Conservation (phyloP, 371 early-diverging fungal genomes). For the Mucor circinelloides region DNA sequence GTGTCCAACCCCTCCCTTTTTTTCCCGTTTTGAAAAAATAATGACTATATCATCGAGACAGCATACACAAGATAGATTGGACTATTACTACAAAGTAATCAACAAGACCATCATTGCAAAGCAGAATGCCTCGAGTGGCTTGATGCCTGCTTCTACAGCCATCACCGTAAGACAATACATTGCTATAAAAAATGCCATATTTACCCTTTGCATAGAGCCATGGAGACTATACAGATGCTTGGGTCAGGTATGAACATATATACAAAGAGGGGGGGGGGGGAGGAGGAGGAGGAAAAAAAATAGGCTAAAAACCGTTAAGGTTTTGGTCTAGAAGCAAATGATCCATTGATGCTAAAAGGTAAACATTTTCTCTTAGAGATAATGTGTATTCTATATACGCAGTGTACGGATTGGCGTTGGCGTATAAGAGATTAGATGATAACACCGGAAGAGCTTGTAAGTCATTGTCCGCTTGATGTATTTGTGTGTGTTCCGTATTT, state of each 20-base stretch:
- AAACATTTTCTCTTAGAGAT: slow-evolving; percentile 57
- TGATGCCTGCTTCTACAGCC: slow-evolving; percentile 89
- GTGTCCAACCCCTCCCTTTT: too few relatives aligned
- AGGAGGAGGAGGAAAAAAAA: not conserved
- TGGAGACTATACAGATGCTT: slow-evolving; percentile 90
- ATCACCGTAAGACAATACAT: slow-evolving; percentile 55
- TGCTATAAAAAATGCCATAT: not conserved
- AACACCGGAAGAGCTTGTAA: slow-evolving; percentile 82
- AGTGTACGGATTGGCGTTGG: slow-evolving; percentile 85
- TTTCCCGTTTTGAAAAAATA: too few relatives aligned
- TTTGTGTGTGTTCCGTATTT: not conserved
- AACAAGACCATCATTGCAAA: slow-evolving; percentile 73
- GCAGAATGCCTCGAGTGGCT: slow-evolving; percentile 80
- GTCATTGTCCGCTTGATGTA: slow-evolving; percentile 13
- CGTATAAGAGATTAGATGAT: slow-evolving; percentile 84
- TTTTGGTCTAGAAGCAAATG: not conserved
- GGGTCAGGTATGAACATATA: slow-evolving; percentile 73
- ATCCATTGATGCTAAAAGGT: not conserved
- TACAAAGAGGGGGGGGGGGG: too few relatives aligned
- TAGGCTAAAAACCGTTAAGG: not conserved
- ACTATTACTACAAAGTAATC: slow-evolving; percentile 75
- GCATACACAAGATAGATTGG: slow-evolving; percentile 53
- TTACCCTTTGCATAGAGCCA: slow-evolving; percentile 40
- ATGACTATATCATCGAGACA: slow-evolving; percentile 15
- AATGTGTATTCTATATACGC: slow-evolving; percentile 93